Conservation (phyloP, 2,329 filamentous ascomycete species). For the Alternaria alternata region DNA sequence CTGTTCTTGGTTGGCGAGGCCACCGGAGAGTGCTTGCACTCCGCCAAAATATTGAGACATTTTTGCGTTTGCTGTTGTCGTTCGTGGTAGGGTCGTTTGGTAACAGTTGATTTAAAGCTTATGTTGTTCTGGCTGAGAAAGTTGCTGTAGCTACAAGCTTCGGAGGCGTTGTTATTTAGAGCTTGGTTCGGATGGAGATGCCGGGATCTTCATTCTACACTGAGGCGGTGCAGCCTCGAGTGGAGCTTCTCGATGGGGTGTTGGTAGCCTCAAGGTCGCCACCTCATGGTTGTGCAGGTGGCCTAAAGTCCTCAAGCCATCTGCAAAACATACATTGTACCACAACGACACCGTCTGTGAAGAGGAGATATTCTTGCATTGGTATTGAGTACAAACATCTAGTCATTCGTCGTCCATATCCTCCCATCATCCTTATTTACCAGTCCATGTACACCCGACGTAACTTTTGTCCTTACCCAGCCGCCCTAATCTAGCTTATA, state of each 20-base stretch:
- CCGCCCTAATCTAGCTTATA: not conserved
- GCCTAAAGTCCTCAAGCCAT: not conserved
- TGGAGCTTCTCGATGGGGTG: not conserved
- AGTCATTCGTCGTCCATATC: slow-evolving; percentile 10
- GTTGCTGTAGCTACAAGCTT: not conserved
- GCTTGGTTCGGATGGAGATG: not conserved
- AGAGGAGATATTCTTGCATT: slow-evolving; percentile 22
- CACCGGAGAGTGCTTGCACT: not conserved
- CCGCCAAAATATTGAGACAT: not conserved
- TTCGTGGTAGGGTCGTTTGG: not conserved
- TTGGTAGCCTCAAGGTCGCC: not conserved
- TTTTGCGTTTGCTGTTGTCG: not conserved
- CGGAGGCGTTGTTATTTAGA: not conserved
- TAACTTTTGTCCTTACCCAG: not conserved
- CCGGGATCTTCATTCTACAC: not conserved
- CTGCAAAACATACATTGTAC: no score
- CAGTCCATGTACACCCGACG: not conserved
- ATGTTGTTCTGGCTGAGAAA: not conserved
- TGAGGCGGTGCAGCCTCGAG: not conserved
- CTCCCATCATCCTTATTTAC: not conserved
- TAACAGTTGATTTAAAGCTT: no score
- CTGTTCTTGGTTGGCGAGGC: not conserved
- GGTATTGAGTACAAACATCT: slow-evolving; percentile 15
- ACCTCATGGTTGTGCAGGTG: not conserved
- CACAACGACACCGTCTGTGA: not conserved